These are phyloP conservation scores for Penicillium capsulatum DNA, from an alignment of 2,329 filamentous ascomycete species.

Conservation along the genomic window DNA sequence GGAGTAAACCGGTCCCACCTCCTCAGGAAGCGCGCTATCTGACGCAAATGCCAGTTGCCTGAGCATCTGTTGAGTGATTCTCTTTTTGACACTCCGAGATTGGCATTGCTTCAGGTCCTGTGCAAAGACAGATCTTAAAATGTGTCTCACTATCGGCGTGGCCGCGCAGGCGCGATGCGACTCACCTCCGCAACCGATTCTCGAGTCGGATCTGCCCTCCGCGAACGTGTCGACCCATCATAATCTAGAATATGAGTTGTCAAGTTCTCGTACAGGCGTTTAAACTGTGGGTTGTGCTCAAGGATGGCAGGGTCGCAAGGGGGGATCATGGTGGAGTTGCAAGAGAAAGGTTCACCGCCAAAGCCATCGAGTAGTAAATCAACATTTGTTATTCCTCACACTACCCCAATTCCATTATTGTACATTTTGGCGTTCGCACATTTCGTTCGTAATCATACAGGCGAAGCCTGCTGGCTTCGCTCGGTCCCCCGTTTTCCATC, in stretches of 20 bases:
- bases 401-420: not conserved
- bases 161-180: slow-evolving; percentile 5
- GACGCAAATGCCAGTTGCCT: slow-evolving; percentile 32
- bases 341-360: slow-evolving; percentile 20
- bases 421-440: slow-evolving; percentile 32
- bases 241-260: slow-evolving; percentile 36
- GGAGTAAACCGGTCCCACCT: slow-evolving; percentile 23
- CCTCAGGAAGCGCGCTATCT: slow-evolving; percentile 31
- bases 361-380: not conserved
- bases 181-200: slow-evolving; percentile 33
- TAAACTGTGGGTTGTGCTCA: slow-evolving; percentile 41
- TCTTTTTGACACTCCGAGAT: slow-evolving; percentile 30
- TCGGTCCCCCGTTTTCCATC: slow-evolving; percentile 16
- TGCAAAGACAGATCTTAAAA: not conserved
- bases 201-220: slow-evolving; percentile 29
- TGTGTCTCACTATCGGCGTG: not conserved
- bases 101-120: slow-evolving; percentile 37
- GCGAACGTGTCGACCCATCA: slow-evolving; percentile 39
- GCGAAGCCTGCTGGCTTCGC: slow-evolving; percentile 18
- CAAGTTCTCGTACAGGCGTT: slow-evolving; percentile 39
- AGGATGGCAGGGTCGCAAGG: slow-evolving; percentile 40
- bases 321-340: slow-evolving; percentile 38
- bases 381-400: too few relatives aligned
- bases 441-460: slow-evolving; percentile 41
- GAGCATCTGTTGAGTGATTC: slow-evolving; percentile 32